Percentiles rank a stretch among this genome's conserved stretches.
Conservation (phyloP, 2,329 filamentous ascomycete species). For the Penicillium fuscoglaucum region DNA sequence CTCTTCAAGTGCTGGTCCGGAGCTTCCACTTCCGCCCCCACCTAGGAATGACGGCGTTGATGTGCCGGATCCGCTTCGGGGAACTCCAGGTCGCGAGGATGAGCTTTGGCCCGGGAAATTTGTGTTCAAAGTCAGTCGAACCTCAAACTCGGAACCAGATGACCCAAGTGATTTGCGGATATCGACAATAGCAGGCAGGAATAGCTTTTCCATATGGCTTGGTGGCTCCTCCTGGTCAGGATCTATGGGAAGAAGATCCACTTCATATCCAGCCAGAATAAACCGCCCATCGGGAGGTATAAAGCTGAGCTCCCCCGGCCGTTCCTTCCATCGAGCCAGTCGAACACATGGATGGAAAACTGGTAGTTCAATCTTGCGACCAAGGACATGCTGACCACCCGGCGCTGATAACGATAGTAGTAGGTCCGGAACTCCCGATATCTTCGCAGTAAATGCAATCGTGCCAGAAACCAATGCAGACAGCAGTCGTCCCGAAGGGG, state of each 20-base stretch:
- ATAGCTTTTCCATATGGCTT: conserved; percentile 62
- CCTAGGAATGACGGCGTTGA: conserved; percentile 52
- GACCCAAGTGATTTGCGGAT: conserved; percentile 77
- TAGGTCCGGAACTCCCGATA: conserved; percentile 93
- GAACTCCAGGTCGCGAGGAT: conserved; percentile 40
- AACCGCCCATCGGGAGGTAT: conserved; percentile 93
- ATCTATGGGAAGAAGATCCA: conserved; percentile 77
- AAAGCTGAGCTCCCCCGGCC: conserved; percentile 90
- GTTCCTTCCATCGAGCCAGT: conserved; percentile 83
- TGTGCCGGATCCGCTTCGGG: conserved; percentile 47
- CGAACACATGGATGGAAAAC: conserved; percentile 97
- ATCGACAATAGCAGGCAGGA: conserved; percentile 78
- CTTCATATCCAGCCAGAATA: conserved; percentile 89
- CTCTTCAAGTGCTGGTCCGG: conserved; percentile 69
- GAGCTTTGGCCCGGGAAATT: conserved; percentile 57
- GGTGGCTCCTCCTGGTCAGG: conserved; percentile 57
- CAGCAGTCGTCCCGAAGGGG: conserved; percentile 83
- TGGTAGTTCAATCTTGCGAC: conserved; percentile 75
- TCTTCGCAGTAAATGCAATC: conserved; percentile 91
- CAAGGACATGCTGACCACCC: conserved; percentile 75
- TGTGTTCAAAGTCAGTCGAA: conserved; percentile 70
- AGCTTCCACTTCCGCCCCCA: conserved; percentile 56
- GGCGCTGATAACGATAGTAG: conserved; percentile 75
- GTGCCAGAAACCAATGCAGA: conserved; percentile 87
- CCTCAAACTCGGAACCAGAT: conserved; percentile 81